Percentiles rank a stretch among this genome's conserved stretches.
Conservation (phyloP, 164 flowering plant genomes). For the grape (Vitis vinifera) region DNA sequence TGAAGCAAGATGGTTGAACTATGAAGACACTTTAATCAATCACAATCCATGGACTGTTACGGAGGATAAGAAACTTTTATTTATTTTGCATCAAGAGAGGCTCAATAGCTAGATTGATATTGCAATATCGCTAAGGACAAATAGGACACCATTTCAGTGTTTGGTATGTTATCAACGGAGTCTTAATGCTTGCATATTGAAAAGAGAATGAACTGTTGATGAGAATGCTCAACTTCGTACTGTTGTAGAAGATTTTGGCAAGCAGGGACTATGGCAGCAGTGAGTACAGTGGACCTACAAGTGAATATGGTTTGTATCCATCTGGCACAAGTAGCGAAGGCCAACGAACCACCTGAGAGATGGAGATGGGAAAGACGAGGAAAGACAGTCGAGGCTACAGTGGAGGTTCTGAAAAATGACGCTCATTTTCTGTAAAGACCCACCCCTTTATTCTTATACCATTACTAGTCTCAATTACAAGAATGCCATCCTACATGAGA, state of each 20-base stretch:
- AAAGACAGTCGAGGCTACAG: conserved; percentile 46
- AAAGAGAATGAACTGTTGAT: conserved; percentile 76
- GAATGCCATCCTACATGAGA: conserved; percentile 11
- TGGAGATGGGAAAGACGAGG: conserved; percentile 59
- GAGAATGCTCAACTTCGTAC: conserved; percentile 81
- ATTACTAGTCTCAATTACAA: conserved; percentile 7
- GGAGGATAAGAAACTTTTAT: conserved; percentile 74
- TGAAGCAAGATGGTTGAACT: conserved; percentile 87
- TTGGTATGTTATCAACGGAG: conserved; percentile 88
- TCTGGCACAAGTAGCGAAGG: conserved; percentile 84
- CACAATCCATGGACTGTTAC: conserved; percentile 52
- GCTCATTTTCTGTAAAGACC: conserved; percentile 14
- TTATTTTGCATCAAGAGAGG: conserved; percentile 57
- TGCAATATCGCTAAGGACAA: conserved; percentile 59
- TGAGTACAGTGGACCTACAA: conserved; percentile 70
- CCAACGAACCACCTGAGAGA: conserved; percentile 54
- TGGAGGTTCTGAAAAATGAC: conserved; percentile 22
- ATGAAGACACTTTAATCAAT: conserved; percentile 81
- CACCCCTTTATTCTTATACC: neutral
- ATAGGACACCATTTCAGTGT: conserved; percentile 89
- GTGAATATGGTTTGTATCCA: conserved; percentile 67
- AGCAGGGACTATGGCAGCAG: conserved; percentile 65
- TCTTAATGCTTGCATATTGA: conserved; percentile 71
- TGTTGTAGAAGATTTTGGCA: conserved; percentile 65
- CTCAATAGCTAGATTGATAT: conserved; percentile 73